Base-by-base conservation (phyloP, 2,329 filamentous ascomycete genomes). In the Aspergillus carbonarius region DNA sequence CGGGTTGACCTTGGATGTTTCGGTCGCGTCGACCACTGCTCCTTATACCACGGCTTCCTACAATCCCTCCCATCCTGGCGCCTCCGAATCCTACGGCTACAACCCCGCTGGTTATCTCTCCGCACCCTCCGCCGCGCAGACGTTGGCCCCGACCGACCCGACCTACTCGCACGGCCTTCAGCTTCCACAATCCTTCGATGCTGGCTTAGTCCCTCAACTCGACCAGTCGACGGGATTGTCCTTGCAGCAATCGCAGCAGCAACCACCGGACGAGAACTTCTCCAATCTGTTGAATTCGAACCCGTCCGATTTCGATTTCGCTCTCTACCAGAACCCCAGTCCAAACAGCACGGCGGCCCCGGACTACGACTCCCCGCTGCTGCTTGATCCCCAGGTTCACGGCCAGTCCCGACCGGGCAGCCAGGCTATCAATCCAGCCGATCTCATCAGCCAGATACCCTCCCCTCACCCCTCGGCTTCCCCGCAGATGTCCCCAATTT, bases 401-500 rank as follows among this genome's bases (percentile, higher is more conserved):
- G 69, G 69, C 49, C 68, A 70, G 54, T 66, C 69, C 18, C 71
- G 71, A 62, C 64, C 69, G 17, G 68, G 78, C 49, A 76, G 74
- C 58, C 78, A 76, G 57, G 74, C 73, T 8, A 70, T 81, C 60
- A 80, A 80, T 57, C 79, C 79, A 5, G 78, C 76, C 35, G 78
- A 81, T 58, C 66, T 81, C 40, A 73, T 76, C 62, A 78, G 76
- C 61, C 76, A 76, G 55, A 74, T 79, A 52, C 77, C 76, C n/a
- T 77, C 78, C 18, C 74, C 73, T 65, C 83, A 76, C 74, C 79
- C 72, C 68, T 81, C 84, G 20, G 82, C 82, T 12, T 83, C 84
- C 57, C 83, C 85, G 15, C 83, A 85, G 63, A 77, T 85, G 37
- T 77, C 86, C 49, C 78, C 51, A 2, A 42, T 54, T n/a, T 54